Conservation (phyloP, 768 basidiomycete species). For the Boletus rex-veris region DNA sequence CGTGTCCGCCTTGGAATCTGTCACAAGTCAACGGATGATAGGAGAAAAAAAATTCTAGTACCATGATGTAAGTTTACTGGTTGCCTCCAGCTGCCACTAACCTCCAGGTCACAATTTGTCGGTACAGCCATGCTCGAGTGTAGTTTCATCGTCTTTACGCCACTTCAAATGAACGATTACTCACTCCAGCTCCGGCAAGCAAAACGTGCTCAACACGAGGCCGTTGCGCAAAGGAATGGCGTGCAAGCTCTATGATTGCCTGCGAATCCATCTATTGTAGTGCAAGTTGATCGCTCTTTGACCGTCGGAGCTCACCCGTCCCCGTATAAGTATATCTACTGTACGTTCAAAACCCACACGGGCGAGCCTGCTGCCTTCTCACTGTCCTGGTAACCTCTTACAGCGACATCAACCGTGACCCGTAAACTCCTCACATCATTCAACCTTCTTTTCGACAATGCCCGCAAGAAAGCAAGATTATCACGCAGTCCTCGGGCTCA, state of each 20-base stretch:
- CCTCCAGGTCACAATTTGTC: neutral
- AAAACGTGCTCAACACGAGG: constrained; percentile 35
- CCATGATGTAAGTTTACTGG: neutral
- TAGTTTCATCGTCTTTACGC: constrained; percentile 16
- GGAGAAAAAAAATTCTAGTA: neutral
- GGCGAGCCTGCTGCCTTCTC: constrained; percentile 8
- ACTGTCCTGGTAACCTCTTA: neutral
- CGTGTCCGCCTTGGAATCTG: neutral
- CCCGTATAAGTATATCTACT: constrained; percentile 25
- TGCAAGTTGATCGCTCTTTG: constrained; percentile 24
- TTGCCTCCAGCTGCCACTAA: neutral
- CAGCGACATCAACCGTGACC: constrained; percentile 11
- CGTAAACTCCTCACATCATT: constrained; percentile 8
- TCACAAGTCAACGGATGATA: too few relatives aligned
- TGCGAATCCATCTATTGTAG: constrained; percentile 22
- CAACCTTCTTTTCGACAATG: constrained; percentile 25
- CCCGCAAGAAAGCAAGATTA: constrained; percentile 25
- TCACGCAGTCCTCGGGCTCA: constrained; percentile 46
- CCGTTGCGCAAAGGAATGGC: constrained; percentile 15
- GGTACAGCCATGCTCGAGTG: constrained; percentile 5
- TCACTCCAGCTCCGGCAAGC: constrained; percentile 26
- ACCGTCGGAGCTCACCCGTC: constrained; percentile 19
- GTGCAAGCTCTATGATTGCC: constrained; percentile 23
- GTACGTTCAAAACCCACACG: constrained; percentile 12
- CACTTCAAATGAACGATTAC: constrained; percentile 28